phyloP scores from a whole-genome alignment of 2,329 filamentous ascomycete genomes.

The Nemania abortiva region DNA sequence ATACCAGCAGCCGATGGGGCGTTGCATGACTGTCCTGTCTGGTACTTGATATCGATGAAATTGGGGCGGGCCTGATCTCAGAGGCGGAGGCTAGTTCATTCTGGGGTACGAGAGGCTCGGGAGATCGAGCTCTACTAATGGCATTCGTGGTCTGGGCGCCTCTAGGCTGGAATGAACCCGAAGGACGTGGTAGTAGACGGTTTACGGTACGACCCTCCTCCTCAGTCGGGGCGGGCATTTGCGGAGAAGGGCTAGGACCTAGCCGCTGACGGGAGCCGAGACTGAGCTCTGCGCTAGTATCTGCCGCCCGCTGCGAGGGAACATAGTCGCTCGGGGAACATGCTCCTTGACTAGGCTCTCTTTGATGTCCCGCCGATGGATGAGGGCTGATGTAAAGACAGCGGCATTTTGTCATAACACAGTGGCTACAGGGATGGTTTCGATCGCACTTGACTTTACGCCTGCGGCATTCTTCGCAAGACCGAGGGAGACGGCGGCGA shows the following conservation, averaged over 20 bases:
- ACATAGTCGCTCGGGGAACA: not conserved
- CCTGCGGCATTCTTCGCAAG: slow-evolving; percentile 31
- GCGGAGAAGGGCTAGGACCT: not conserved
- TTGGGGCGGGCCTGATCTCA: not conserved
- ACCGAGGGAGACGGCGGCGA: slow-evolving; percentile 29
- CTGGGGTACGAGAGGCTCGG: not conserved
- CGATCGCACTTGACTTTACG: slow-evolving; percentile 29
- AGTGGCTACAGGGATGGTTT: slow-evolving; percentile 30
- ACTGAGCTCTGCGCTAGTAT: not conserved
- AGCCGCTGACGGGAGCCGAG: not conserved
- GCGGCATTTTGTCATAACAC: slow-evolving; percentile 19
- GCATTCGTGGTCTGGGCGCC: too few species aligned
- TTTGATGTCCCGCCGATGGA: not conserved
- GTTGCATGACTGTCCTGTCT: not conserved
- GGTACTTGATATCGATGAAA: not conserved
- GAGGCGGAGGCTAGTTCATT: not conserved
- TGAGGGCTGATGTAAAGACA: slow-evolving; percentile 19
- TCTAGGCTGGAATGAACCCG: not conserved
- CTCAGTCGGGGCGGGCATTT: not conserved
- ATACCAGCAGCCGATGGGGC: not conserved
- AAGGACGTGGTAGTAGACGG: not conserved
- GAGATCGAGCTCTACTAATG: not conserved
- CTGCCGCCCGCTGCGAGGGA: not conserved
- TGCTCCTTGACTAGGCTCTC: not conserved
- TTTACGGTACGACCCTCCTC: not conserved